Base-by-base conservation (phyloP, 768 basidiomycete species). In the Naganishia antarctica region DNA sequence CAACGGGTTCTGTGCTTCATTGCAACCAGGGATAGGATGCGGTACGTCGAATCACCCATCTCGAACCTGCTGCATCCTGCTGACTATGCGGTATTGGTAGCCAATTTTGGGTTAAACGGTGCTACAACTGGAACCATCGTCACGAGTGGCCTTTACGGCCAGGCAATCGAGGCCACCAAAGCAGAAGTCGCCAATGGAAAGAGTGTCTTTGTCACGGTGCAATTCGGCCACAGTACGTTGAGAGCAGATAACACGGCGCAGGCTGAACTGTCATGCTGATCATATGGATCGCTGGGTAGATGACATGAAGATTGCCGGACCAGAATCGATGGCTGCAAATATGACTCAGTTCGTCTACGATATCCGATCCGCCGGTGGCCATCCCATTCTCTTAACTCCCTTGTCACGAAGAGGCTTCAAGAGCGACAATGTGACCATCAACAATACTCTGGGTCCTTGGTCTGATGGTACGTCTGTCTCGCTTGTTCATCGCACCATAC, bases 151-250 rank as follows among this genome's bases (percentile, higher is more conserved):
- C 26, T 53, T 8, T 64, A 58, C 21, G 63, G 31, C 13, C 25
- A 41, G 1, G 63, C 63, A 2, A 21, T 64, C 32, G 37, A 31
- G 21, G 23, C 29, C 4, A 43, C 49, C 23, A 64, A 64, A 43
- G 44, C 34, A 5, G 43, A 64, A 34, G 51, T 64, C 3, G 53
- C 34, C 2, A n/a, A 43, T 7, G 63, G 63, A 26, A 53, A 64
- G 41, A 32, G 25, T 7, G 63, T 64, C 32, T 64, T 64, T 26
- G 63, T 64, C 16, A 64, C 63, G 1, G 37, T 65, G 13, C 64
- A 65, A 26, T 65, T 65, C 47, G 64, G 64, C 11, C 64, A 65
- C 46, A 65, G 64, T 65, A 41, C 5, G 64, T 60, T 4, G n/a
- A n/a, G 1, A 7, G 7, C 45, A 21, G 13, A 8, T 16, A 7